These are phyloP conservation scores for Oemleria cerasiformis DNA, from an alignment of 306 rosid species.

Conservation along the genomic window DNA sequence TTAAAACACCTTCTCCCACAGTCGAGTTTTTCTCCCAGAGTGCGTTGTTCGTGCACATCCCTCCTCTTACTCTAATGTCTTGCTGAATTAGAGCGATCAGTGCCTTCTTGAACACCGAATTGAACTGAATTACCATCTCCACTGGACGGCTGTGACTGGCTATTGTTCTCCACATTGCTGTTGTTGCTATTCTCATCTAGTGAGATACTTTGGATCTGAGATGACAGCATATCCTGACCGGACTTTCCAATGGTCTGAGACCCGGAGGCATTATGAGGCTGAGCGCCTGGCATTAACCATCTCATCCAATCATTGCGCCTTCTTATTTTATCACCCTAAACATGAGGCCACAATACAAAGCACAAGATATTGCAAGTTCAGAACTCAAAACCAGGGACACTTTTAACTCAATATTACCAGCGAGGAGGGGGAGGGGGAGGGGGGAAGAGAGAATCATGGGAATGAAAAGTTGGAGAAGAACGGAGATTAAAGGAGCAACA, in stretches of 20 bases:
- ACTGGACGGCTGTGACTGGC: conserved; percentile 34
- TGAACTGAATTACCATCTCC: conserved; percentile 30
- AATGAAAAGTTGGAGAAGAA: neutral
- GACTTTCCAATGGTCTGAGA: conserved; percentile 35
- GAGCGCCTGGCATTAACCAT: conserved; percentile 64
- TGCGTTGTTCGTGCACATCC: conserved; percentile 28
- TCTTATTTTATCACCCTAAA: conserved; percentile 79
- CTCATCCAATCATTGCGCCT: conserved; percentile 61
- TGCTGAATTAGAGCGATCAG: conserved; percentile 43
- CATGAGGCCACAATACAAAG: conserved; percentile 8
- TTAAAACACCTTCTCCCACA: conserved; percentile 29
- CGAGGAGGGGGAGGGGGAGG: neutral
- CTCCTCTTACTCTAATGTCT: conserved; percentile 46
- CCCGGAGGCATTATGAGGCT: conserved; percentile 32
- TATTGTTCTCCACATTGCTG: conserved; percentile 22
- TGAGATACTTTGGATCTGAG: conserved; percentile 41
- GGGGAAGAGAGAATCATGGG: neutral
- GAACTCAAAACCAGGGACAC: neutral
- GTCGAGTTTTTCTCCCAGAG: conserved; percentile 15
- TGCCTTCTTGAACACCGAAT: conserved; percentile 33
- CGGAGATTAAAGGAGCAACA: neutral
- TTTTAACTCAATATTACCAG: too few species aligned
- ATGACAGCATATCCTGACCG: conserved; percentile 43
- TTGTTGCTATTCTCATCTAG: conserved; percentile 38
- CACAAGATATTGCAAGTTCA: neutral